These are phyloP conservation scores for Knoxdaviesia capensis DNA, from an alignment of 2,329 filamentous ascomycete genomes.

Conservation along the genomic window DNA sequence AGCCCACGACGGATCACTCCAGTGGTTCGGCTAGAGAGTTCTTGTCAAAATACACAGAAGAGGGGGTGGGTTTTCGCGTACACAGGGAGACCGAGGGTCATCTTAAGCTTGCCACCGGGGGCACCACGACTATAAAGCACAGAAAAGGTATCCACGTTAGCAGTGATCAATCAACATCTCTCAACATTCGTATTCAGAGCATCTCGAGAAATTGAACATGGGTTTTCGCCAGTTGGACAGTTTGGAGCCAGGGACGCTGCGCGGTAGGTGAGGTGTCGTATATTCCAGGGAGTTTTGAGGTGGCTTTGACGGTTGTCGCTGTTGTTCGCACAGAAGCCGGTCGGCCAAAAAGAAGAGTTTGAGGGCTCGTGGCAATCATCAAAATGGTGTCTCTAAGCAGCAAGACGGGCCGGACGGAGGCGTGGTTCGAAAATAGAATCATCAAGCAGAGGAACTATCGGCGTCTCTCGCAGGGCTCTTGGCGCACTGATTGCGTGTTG, in stretches of 20 bases:
- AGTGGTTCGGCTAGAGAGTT: background rate
- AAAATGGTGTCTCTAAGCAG: too few relatives aligned
- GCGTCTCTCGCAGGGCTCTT: background rate
- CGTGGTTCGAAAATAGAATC: background rate
- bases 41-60: background rate
- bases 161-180: conserved; percentile 9
- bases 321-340: background rate
- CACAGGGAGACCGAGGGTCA: conserved; percentile 99
- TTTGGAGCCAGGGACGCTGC: background rate
- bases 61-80: conserved; percentile 33
- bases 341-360: background rate
- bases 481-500: too few relatives aligned
- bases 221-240: conserved; percentile 1
- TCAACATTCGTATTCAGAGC: background rate
- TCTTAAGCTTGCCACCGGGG: conserved; percentile 99
- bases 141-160: conserved; percentile 8
- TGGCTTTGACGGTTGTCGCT: background rate
- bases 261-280: background rate
- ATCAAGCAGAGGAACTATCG: background rate
- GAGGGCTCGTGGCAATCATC: too few relatives aligned
- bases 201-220: conserved; percentile 3
- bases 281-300: background rate
- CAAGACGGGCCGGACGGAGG: too few relatives aligned
- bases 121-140: conserved; percentile 48
- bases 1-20: conserved; percentile 2